A percentile compares a stretch with the other conserved stretches of the same genome.
These are phyloP conservation scores for Linnemannia hyalina DNA, from an alignment of 192 early-diverging fungal genomes.

Conservation along the genomic window DNA sequence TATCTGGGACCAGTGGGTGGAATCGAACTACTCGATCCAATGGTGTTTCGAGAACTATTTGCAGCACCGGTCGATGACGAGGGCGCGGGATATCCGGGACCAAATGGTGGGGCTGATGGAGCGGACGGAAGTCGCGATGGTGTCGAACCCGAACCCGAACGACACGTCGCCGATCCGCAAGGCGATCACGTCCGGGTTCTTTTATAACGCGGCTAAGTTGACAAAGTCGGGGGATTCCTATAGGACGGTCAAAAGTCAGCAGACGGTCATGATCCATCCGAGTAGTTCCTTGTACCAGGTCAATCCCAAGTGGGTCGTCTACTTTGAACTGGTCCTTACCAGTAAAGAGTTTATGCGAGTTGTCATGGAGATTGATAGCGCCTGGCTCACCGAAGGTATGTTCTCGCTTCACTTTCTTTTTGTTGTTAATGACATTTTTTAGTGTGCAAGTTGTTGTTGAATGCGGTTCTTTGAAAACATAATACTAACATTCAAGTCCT, in stretches of 20 bases:
- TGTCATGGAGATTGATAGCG: slow-evolving; percentile 90
- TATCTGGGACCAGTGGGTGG: slow-evolving; percentile 94
- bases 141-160: slow-evolving; percentile 85
- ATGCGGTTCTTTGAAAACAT: not conserved
- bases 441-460: not conserved
- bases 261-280: slow-evolving; percentile 95
- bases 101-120: slow-evolving; percentile 95
- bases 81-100: slow-evolving; percentile 93
- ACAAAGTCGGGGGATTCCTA: slow-evolving; percentile 93
- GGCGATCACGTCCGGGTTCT: slow-evolving; percentile 93
- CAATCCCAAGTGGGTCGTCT: slow-evolving; percentile 90
- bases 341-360: slow-evolving; percentile 97
- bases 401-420: not conserved
- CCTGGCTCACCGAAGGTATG: slow-evolving; percentile 86
- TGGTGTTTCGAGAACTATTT: slow-evolving; percentile 99
- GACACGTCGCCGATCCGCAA: slow-evolving; percentile 93
- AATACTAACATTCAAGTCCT: not conserved
- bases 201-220: slow-evolving; percentile 92
- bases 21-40: slow-evolving; percentile 90
- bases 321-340: slow-evolving; percentile 94
- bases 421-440: not conserved
- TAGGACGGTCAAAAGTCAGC: slow-evolving; percentile 85
- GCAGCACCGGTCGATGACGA: slow-evolving; percentile 90
- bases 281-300: slow-evolving; percentile 83
- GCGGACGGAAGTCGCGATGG: slow-evolving; percentile 87